Percentiles rank a stretch among this genome's conserved stretches.
These are phyloP conservation scores for Amaranthus cruentus DNA, from an alignment of 148 eudicot genomes.

Conservation along the genomic window DNA sequence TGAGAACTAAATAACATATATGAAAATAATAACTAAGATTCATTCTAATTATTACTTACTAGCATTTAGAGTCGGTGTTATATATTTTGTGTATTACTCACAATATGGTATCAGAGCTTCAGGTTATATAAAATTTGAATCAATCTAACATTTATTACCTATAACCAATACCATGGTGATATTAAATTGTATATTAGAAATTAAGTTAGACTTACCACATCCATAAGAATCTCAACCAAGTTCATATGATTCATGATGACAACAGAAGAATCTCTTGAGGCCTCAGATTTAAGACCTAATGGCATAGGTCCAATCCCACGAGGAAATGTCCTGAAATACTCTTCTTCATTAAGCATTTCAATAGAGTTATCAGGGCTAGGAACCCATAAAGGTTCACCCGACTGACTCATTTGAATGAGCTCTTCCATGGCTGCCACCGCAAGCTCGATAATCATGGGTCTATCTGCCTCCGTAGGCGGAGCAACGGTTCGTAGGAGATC, in stretches of 20 bases:
- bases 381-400: constrained; percentile 80
- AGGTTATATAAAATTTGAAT: too few species aligned
- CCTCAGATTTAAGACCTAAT: constrained; percentile 65
- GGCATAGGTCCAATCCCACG: constrained; percentile 77
- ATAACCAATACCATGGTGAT: too few species aligned
- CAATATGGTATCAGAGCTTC: too few species aligned
- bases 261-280: constrained; percentile 72
- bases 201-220: constrained; percentile 45
- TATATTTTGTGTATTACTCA: too few species aligned
- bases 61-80: too few species aligned
- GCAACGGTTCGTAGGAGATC: constrained; percentile 65
- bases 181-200: too few species aligned
- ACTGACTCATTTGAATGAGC: constrained; percentile 67
- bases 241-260: constrained; percentile 84
- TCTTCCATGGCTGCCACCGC: constrained; percentile 98
- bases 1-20: too few species aligned
- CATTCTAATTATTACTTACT: too few species aligned
- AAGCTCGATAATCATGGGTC: constrained; percentile 72
- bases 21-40: too few species aligned
- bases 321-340: constrained; percentile 66
- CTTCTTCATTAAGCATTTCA: constrained; percentile 60
- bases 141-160: too few species aligned
- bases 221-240: constrained; percentile 80
- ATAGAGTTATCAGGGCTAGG: constrained; percentile 36
- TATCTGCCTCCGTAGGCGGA: constrained; percentile 72